Percentiles rank a stretch among this genome's conserved stretches.
Conservation (phyloP, 2,329 filamentous ascomycete genomes). For the Cladophialophora psammophila region DNA sequence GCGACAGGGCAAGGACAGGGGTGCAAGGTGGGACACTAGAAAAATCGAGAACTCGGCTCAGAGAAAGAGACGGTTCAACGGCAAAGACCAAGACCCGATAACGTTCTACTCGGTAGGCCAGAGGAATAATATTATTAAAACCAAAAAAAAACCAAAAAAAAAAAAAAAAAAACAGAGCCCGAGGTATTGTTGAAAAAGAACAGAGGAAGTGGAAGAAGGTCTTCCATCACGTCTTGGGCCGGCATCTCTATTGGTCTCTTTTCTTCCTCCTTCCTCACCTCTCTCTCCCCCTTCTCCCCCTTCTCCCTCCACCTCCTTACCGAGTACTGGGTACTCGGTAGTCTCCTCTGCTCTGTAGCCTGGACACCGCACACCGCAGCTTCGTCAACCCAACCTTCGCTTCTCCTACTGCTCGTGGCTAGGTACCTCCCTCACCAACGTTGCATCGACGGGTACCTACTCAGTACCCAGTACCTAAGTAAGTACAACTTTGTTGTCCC, state of each 20-base stretch:
- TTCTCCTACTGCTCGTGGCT: not conserved
- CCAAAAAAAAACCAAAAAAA: too few species aligned
- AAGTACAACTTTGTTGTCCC: constrained; percentile 2
- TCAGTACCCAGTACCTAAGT: too few species aligned
- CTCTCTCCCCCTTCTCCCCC: too few species aligned
- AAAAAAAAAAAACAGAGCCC: too few species aligned
- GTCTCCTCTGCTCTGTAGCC: not conserved
- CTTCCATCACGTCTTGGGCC: not conserved
- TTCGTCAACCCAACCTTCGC: not conserved
- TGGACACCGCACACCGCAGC: not conserved
- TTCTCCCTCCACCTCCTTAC: too few species aligned
- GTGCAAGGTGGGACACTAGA: constrained; percentile 4
- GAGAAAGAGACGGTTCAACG: constrained; percentile 5
- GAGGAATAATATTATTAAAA: not conserved
- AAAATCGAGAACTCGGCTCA: constrained; percentile 19
- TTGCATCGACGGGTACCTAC: constrained; percentile 5
- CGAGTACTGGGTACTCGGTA: too few species aligned
- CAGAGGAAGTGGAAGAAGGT: not conserved
- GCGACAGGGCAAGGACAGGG: not conserved
- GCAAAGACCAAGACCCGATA: not conserved
- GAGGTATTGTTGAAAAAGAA: not conserved
- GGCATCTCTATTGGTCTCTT: not conserved
- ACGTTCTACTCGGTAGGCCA: not conserved
- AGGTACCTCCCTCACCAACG: constrained; percentile 2
- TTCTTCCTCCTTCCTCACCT: not conserved